phyloP scores from a whole-genome alignment of 2,329 filamentous ascomycete species.

The Ophiocordyceps australis region DNA sequence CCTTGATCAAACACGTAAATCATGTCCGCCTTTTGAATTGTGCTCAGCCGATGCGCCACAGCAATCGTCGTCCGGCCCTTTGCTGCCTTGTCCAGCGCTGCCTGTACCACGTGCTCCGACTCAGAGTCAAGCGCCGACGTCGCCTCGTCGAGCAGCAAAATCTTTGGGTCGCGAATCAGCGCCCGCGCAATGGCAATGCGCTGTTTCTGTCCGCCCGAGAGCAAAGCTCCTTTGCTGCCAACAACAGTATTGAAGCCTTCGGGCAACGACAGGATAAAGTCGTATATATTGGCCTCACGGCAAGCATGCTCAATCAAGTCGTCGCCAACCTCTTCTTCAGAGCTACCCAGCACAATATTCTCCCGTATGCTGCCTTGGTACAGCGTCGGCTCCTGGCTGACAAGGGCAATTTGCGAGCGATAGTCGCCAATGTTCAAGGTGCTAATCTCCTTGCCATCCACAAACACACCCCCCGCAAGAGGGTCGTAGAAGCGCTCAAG shows the following conservation, averaged over 20 bases:
- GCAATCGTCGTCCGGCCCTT: slow-evolving; percentile 82
- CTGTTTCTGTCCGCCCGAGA: slow-evolving; percentile 88
- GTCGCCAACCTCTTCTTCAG: slow-evolving; percentile 49
- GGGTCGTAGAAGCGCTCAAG: slow-evolving; percentile 93
- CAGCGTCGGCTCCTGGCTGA: slow-evolving; percentile 85
- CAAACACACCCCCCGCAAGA: slow-evolving; percentile 56
- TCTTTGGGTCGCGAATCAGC: slow-evolving; percentile 74
- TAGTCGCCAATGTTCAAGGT: slow-evolving; percentile 73
- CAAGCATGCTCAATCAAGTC: slow-evolving; percentile 61
- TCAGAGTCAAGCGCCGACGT: slow-evolving; percentile 62
- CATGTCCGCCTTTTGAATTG: slow-evolving; percentile 84
- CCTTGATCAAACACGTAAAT: slow-evolving; percentile 97
- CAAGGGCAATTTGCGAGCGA: slow-evolving; percentile 65
- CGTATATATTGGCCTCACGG: slow-evolving; percentile 81
- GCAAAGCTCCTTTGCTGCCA: slow-evolving; percentile 68
- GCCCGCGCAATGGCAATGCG: slow-evolving; percentile 86
- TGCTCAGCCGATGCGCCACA: slow-evolving; percentile 79
- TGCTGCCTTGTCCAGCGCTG: slow-evolving; percentile 62
- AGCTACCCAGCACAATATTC: slow-evolving; percentile 68
- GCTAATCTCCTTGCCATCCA: slow-evolving; percentile 72
- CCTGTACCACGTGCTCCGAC: slow-evolving; percentile 65
- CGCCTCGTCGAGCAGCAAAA: slow-evolving; percentile 70
- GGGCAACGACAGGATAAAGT: slow-evolving; percentile 73
- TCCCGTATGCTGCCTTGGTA: slow-evolving; percentile 87
- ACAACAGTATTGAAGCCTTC: slow-evolving; percentile 77